Base-by-base conservation (phyloP, 305 asterid species). In the Euphrasia arctica region DNA sequence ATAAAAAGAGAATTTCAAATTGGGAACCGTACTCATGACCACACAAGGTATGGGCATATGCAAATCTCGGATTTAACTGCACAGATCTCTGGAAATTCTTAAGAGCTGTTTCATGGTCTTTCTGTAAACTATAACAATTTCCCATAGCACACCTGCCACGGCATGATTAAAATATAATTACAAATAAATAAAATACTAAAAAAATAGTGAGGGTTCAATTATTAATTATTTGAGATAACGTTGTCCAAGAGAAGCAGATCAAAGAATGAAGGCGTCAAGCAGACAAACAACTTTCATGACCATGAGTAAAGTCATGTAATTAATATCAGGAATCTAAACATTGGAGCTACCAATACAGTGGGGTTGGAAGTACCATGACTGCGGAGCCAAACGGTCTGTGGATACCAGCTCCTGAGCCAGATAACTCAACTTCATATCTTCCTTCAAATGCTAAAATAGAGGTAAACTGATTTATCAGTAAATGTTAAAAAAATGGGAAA, bases 391-490 rank as follows among this genome's bases (percentile, higher is more conserved):
- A 62, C 96, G 96, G 73, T 90, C 97, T 12, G 90, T 86, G 64
- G 95, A 85, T 83, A 90, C 71, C 78, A 93, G 88, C 86, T 88
- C 97, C 82, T 86, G 96, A 52, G 97, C 96, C 75, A 93, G 82
- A 82, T 88, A 93, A 76, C 97, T 93, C 86, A 93, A 77, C 82
- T 86, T 88, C 99, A 90, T 93, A 70, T 90, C 96, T 80, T 93
- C 96, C 83, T 90, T 93, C 80, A 93, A 78, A 81, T 90, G 98
- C 96, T 88, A 78, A 63, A 73, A 77, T 62, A 61, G 64, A 67
- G 42, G 62, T 42, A 48, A 62, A 66, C 2, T 25, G 59, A 25
- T n/a, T 54, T n/a, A n/a, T 54, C 59, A 54, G 39, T 54, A 54
- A 27, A 27, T 25, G 10, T 10, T 2, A 51, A 10, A 9, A 11